phyloP scores from a whole-genome alignment of 768 basidiomycete species.

The Trametopsis cervina region DNA sequence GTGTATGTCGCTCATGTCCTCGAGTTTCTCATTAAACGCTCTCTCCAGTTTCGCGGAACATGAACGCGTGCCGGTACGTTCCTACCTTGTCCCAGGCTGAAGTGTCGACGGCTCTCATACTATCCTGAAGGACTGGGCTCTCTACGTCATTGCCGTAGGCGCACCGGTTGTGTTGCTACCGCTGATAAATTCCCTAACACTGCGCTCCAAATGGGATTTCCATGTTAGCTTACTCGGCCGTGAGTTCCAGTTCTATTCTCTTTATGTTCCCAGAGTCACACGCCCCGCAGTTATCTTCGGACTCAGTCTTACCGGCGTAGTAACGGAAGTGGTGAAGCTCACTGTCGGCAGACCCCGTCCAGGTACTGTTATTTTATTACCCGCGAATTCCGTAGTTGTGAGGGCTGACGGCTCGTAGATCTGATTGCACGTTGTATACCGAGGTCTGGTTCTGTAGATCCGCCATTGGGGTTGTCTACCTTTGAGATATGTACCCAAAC shows the following conservation, averaged over 20 bases:
- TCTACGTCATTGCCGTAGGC: constrained; percentile 39
- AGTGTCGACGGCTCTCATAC: no score
- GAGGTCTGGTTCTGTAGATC: constrained; percentile 52
- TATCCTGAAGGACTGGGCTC: constrained; percentile 13
- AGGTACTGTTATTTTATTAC: constrained; percentile 36
- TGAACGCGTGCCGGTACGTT: constrained; percentile 70
- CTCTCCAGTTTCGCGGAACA: constrained; percentile 53
- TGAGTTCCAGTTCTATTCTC: constrained; percentile 18
- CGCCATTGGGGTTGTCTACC: constrained; percentile 66
- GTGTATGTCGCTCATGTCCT: no score
- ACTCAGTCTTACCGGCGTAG: constrained; percentile 66
- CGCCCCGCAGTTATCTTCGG: constrained; percentile 52
- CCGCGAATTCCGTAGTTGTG: no score
- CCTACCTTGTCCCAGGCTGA: no score
- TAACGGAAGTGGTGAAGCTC: constrained; percentile 83
- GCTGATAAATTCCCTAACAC: constrained; percentile 59
- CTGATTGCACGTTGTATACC: constrained; percentile 70
- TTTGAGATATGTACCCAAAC: constrained; percentile 75
- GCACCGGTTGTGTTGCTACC: constrained; percentile 68
- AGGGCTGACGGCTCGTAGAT: no score
- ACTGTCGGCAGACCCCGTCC: constrained; percentile 89
- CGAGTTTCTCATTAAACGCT: no score
- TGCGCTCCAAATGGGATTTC: constrained; percentile 85
- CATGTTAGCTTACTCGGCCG: constrained; percentile 58
- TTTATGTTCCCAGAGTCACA: background rate